Evolutionary conservation across 768 basidiomycete species (phyloP).

Genomic region (Leccinum arenicola): DNA sequence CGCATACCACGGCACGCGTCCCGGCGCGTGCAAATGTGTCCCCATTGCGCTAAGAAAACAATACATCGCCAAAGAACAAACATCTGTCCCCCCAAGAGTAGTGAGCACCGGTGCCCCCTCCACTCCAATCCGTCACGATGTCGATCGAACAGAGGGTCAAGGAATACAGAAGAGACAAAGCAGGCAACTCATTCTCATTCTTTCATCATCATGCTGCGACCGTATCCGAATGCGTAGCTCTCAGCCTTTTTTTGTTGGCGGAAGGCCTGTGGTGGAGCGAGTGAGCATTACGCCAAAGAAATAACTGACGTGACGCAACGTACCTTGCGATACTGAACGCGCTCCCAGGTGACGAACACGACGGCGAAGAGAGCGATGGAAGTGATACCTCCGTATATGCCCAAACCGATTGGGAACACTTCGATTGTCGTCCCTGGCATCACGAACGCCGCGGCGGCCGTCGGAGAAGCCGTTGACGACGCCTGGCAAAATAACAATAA

Average conservation of each 20-base stretch:
- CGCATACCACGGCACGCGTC: not conserved
- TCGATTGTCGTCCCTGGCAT: conserved; percentile 72
- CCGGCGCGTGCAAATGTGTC: conserved; percentile 4
- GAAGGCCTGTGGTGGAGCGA: conserved; percentile 52
- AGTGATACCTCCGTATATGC: conserved; percentile 82
- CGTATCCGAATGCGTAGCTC: conserved; percentile 57
- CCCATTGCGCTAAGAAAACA: not conserved
- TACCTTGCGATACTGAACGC: conserved; percentile 84
- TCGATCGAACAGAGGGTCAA: not conserved
- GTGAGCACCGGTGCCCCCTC: not conserved
- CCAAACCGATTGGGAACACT: conserved; percentile 80
- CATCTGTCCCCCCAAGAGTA: not conserved
- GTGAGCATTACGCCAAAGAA: not conserved
- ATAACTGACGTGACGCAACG: conserved; percentile 15
- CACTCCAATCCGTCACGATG: not conserved
- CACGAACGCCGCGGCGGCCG: conserved; percentile 41
- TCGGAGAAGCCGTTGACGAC: conserved; percentile 31
- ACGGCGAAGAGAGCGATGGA: conserved; percentile 81
- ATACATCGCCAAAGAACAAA: conserved; percentile 10
- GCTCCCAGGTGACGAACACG: conserved; percentile 82
- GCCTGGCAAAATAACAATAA: not conserved
- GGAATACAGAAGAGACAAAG: not conserved
- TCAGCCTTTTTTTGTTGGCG: conserved; percentile 72
- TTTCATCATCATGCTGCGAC: conserved; percentile 42
- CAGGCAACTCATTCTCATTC: conserved; percentile 11